Conservation (phyloP, 352 stramenopile species). For the Globisporangium irregulare region DNA sequence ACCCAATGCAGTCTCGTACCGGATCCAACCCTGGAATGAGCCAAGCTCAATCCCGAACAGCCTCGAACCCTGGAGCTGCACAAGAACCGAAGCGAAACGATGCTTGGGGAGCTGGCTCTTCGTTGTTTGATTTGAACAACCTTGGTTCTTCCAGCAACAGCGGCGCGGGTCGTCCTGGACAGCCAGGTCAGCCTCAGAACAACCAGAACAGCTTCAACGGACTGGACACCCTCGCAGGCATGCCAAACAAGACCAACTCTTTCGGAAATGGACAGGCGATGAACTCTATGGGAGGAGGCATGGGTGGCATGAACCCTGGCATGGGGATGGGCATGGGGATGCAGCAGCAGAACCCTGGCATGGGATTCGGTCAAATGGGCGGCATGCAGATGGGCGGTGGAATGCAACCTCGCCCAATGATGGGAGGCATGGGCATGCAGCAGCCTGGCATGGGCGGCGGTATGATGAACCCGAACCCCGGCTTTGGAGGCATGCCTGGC, state of each 20-base stretch:
- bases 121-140: slow-evolving; percentile 80
- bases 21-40: slow-evolving; percentile 38
- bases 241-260: slow-evolving; percentile 60
- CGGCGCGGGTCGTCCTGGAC: slow-evolving; percentile 26
- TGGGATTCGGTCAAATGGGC: slow-evolving; percentile 33
- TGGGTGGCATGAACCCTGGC: slow-evolving; percentile 45
- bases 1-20: slow-evolving; percentile 31
- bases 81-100: slow-evolving; percentile 63
- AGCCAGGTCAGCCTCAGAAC: slow-evolving; percentile 38
- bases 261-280: slow-evolving; percentile 46
- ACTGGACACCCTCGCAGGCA: slow-evolving; percentile 73
- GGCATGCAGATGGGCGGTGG: slow-evolving; percentile 26
- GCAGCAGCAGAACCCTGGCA: slow-evolving; percentile 24
- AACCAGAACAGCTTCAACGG: slow-evolving; percentile 78
- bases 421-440: slow-evolving; percentile 40
- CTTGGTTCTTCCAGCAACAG: slow-evolving; percentile 31
- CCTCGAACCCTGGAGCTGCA: slow-evolving; percentile 22
- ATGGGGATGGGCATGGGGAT: slow-evolving; percentile 25
- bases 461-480: slow-evolving; percentile 60
- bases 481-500: slow-evolving; percentile 37
- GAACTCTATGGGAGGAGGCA: slow-evolving; percentile 45
- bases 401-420: slow-evolving; percentile 29
- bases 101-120: slow-evolving; percentile 77
- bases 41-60: slow-evolving; percentile 23
- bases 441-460: slow-evolving; percentile 37